phyloP scores from a whole-genome alignment of 2,329 filamentous ascomycete species.

The Diplodia corticola region DNA sequence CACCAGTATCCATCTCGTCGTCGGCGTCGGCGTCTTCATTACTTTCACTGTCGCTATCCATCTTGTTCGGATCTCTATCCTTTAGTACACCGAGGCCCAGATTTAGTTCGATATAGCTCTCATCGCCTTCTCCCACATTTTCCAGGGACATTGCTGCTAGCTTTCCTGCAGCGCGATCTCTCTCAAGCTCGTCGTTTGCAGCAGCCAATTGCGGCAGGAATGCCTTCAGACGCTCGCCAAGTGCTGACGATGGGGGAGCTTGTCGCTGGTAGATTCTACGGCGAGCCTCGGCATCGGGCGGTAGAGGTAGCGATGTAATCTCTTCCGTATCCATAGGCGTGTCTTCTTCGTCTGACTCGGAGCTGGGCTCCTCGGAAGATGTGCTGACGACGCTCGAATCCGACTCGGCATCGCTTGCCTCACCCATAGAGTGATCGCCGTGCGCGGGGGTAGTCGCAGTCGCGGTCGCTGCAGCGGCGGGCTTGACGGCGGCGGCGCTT shows the following conservation, averaged over 20 bases:
- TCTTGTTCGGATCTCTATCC: conserved; percentile 36
- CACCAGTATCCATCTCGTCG: conserved; percentile 24
- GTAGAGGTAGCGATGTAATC: conserved; percentile 2
- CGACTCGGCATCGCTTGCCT: conserved; percentile 9
- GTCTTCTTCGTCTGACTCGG: conserved; percentile 31
- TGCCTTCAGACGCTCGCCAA: conserved; percentile 37
- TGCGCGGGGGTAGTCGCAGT: background rate
- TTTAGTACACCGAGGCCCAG: conserved; percentile 51
- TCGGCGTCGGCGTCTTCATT: conserved; percentile 27
- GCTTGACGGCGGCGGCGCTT: too few species aligned
- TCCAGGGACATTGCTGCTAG: conserved; percentile 40
- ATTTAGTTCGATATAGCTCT: conserved; percentile 46
- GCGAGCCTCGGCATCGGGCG: conserved; percentile 1
- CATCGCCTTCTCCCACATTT: conserved; percentile 32
- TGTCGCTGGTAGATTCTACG: conserved; percentile 20
- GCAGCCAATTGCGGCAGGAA: conserved; percentile 47
- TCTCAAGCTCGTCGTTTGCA: conserved; percentile 46
- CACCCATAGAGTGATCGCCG: background rate
- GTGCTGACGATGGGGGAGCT: background rate
- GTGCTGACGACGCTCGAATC: conserved; percentile 24
- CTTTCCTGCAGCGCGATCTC: conserved; percentile 41
- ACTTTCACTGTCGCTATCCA: conserved; percentile 28
- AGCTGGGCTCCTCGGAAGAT: conserved; percentile 42
- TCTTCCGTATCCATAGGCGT: conserved; percentile 15
- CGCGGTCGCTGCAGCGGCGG: background rate